Percentiles rank a stretch among this genome's conserved stretches.
Conservation (phyloP, 306 rosid genomes). For the Rubus parviflorus region DNA sequence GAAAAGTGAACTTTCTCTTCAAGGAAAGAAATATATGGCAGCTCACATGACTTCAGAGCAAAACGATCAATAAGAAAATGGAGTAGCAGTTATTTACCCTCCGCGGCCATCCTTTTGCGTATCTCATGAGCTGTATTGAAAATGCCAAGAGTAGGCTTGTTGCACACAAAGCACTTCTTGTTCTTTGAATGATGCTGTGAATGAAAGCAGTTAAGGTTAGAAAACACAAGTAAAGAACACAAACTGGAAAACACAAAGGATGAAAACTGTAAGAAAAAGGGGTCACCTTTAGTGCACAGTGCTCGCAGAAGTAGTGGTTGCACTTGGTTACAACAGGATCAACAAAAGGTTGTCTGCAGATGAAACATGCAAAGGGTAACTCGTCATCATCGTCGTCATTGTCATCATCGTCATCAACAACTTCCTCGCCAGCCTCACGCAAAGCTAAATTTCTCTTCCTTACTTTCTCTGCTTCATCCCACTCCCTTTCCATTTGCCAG, state of each 20-base stretch:
- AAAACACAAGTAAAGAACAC: not conserved
- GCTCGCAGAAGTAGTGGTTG: slow-evolving; percentile 85
- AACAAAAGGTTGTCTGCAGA: slow-evolving; percentile 75
- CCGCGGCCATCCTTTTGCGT: slow-evolving; percentile 56
- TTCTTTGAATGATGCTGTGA: slow-evolving; percentile 82
- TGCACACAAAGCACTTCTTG: slow-evolving; percentile 89
- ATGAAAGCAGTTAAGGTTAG: slow-evolving; percentile 6
- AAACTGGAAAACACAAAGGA: not conserved
- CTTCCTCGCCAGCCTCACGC: slow-evolving; percentile 41
- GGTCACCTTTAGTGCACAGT: slow-evolving; percentile 76
- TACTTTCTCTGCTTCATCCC: slow-evolving; percentile 87
- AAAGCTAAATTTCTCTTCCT: slow-evolving; percentile 76
- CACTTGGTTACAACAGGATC: slow-evolving; percentile 83
- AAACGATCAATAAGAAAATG: not conserved
- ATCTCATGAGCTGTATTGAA: slow-evolving; percentile 54
- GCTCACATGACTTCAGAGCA: not conserved
- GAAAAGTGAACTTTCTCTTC: slow-evolving; percentile 8
- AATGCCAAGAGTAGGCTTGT: slow-evolving; percentile 81
- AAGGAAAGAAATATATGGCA: not conserved
- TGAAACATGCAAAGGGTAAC: slow-evolving; percentile 80
- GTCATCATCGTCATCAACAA: slow-evolving; percentile 28
- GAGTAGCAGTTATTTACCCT: slow-evolving; percentile 33
- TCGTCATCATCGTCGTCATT: slow-evolving; percentile 45
- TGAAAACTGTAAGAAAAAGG: not conserved
- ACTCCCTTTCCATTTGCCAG: slow-evolving; percentile 91